Conservation (phyloP, 805 yeast species). For the Nematodospora valgi region DNA sequence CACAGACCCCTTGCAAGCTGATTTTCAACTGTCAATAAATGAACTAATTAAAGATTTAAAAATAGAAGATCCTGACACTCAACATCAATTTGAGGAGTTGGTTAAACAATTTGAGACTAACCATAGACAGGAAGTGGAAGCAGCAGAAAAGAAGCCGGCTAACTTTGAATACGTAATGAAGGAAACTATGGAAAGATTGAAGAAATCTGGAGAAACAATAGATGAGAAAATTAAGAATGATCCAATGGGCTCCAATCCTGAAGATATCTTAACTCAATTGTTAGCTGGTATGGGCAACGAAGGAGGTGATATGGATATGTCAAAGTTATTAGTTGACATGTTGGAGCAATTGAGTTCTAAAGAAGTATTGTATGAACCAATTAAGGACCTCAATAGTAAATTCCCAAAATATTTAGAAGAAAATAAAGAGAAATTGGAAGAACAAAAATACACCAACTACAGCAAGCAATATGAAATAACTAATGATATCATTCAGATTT, state of each 20-base stretch:
- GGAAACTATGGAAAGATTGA: constrained; percentile 75
- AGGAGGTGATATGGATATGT: constrained; percentile 53
- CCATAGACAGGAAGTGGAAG: constrained; percentile 27
- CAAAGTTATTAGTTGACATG: constrained; percentile 66
- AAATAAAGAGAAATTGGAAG: constrained; percentile 42
- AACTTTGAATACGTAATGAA: constrained; percentile 73
- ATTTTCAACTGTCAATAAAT: constrained; percentile 30
- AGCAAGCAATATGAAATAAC: constrained; percentile 61
- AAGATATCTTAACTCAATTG: constrained; percentile 63
- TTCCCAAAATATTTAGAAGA: constrained; percentile 68
- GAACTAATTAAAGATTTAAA: constrained; percentile 47
- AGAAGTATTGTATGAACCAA: constrained; percentile 82
- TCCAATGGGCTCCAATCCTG: constrained; percentile 33
- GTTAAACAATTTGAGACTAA: constrained; percentile 39
- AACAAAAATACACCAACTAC: constrained; percentile 52
- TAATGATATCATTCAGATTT: constrained; percentile 56
- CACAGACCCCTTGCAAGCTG: constrained; percentile 28
- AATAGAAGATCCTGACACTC: constrained; percentile 51
- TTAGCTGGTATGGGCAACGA: constrained; percentile 41
- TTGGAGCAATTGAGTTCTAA: constrained; percentile 80
- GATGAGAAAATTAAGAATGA: constrained; percentile 56
- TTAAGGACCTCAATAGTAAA: constrained; percentile 72
- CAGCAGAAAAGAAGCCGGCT: constrained; percentile 27
- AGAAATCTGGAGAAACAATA: constrained; percentile 68
- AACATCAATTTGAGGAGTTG: constrained; percentile 47